phyloP scores from a whole-genome alignment of 2,329 filamentous ascomycete species.

The Dactylellina parvicollis region DNA sequence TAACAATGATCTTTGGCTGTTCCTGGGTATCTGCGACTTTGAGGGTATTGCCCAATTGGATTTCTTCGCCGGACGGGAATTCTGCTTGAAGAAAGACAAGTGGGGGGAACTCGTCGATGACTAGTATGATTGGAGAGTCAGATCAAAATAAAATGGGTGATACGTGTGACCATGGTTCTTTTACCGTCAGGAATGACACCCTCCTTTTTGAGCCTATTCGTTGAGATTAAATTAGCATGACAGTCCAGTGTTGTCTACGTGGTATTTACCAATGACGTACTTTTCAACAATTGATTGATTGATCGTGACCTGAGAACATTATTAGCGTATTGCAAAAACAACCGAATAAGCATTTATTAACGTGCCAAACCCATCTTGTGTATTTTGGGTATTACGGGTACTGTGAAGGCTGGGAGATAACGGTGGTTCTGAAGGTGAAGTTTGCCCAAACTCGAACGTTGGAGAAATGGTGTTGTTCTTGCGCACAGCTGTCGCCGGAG shows the following conservation, averaged over 20 bases:
- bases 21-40: conserved; percentile 60
- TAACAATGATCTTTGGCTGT: conserved; percentile 60
- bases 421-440: conserved; percentile 11
- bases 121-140: conserved; percentile 60
- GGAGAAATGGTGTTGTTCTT: conserved; percentile 36
- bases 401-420: neutral
- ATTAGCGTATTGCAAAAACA: neutral
- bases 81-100: conserved; percentile 65
- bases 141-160: conserved; percentile 19
- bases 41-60: conserved; percentile 67
- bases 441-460: conserved; percentile 12
- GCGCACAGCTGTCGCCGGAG: conserved; percentile 8
- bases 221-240: neutral
- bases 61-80: conserved; percentile 64
- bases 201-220: conserved; percentile 57
- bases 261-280: conserved; percentile 19
- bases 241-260: no score
- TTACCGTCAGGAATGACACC: conserved; percentile 60
- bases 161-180: neutral
- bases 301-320: conserved; percentile 53
- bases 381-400: neutral
- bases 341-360: neutral
- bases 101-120: conserved; percentile 71
- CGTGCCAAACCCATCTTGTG: conserved; percentile 27
- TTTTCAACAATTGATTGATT: conserved; percentile 56